Base-by-base conservation (phyloP, 306 rosid genomes). In the Gastrolobium bilobum region DNA sequence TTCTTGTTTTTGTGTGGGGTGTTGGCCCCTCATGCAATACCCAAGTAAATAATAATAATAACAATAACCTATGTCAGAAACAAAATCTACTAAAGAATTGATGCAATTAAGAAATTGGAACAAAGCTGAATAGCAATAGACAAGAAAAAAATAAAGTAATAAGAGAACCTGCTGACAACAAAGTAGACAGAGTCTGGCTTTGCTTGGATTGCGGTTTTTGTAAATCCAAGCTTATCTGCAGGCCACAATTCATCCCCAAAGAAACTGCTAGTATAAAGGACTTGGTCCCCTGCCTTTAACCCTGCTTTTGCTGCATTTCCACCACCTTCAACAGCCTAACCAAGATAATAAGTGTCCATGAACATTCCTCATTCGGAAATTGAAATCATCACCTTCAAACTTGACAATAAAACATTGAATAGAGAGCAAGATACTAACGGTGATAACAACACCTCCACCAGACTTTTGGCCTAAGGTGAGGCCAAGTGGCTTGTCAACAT, bases 181-280 rank as follows among this genome's bases (percentile, higher is more conserved):
- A 95, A 95, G 90, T 95, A 95, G 84, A 95, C 87, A 56, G 96
- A 90, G 31, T 95, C 98, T 2, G 99, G 97, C 89, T 93, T 93
- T 15, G 99, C 99, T 83, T 95, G 92, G 78, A 93, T 82, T 33
- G 98, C 99, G 26, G 99, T 95, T 88, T 95, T 95, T 15, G 98
- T 95, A 26, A 93, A 93, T n/a, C 99, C 99, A 44, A 95, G 88
- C 89, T 95, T 95, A 91, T 93, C 99, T 0, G 99, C 99, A 2
- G 99, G 99, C 99, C 99, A 95, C 51, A 95, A 84, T 81, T 95
- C 99, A 88, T 95, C 99, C 39, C 99, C 99, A 77, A 95, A 95
- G 91, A 95, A 93, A 84, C 99, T 93, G 87, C 99, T 95, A 4
- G 98, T 95, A 76, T 95, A 95, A 9, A 95, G 82, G 4, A 95